Evolutionary conservation across 2,329 filamentous ascomycete genomes (phyloP), one percentile per base, ranked within the genome.

Genomic region (Tolypocladium album): DNA sequence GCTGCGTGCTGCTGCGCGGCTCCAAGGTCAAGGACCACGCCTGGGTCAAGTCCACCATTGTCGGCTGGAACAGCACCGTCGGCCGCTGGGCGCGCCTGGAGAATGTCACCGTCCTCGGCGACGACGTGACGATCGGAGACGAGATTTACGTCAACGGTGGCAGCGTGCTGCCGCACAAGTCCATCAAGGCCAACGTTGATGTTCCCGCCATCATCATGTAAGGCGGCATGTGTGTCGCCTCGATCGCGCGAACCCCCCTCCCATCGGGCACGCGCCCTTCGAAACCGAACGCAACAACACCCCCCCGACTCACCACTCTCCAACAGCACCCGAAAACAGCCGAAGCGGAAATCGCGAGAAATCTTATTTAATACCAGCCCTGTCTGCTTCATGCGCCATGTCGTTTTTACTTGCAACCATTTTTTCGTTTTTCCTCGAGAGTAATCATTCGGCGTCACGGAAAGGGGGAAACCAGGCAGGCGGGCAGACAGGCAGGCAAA

Each of bases 121-220:
- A 99, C 78, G 93, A 99, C 73, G 93, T 99, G 59, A 96, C 90
- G 61, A 96, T 99, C 72, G 93, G 92, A 58, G 93, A 99, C 71
- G 93, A 99, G 79, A 92, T 99, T 67, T 97, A 97, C 76, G 94
- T 97, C 76, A 99, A 99, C 76, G 93, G 93, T 69, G 92, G 92
- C 70, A 95, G 90, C 69, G 88, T 99, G 64, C 81, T 99, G 65
- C 93, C 93, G 8, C 93, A 99, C 81, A 99, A 99, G 88, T 94
- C 88, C 75, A 97, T 99, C 83, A 97, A 97, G 84, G 85, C 88
- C 70, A 99, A 99, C 75, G 90, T 99, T 69, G 94, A 99, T 76
- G 84, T 84, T 36, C 84, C 84, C 31, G 83, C 84, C 62, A 87
- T 87, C 66, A 87, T 87, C 71, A 87, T 87, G 84, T 87, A 80